Base-by-base conservation (phyloP, 2,329 filamentous ascomycete genomes). In the Ophiostoma triangulosporum region DNA sequence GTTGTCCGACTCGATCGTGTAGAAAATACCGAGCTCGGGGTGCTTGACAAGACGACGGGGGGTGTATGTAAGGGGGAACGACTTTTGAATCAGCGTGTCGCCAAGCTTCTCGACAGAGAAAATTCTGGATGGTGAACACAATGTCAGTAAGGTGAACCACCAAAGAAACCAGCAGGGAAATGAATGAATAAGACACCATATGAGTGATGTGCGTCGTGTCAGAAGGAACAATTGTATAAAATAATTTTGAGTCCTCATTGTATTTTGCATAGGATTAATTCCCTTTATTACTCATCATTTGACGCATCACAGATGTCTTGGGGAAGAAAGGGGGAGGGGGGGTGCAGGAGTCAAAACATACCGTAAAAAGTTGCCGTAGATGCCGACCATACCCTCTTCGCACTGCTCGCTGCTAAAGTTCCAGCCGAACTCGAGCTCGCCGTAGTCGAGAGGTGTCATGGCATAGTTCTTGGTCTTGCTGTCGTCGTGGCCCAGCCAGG, bases 371-470 rank as follows among this genome's bases (percentile, higher is more conserved):
- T 91, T 86, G 48, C 83, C 88, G 69, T 94, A 87, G 57, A 96
- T 91, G 56, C 89, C 90, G 52, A 96, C 91, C 75, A 96, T 91
- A 54, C 90, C 90, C 69, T 96, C 87, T 43, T 86, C 82, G 62
- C 90, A 95, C 66, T 95, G 87, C 65, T 95, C 88, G 64, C 90
- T 95, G 66, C 87, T 91, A 65, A 98, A 97, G 62, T 93, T 95
- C 84, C 90, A 95, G 3, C 87, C 90, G 75, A 88, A 96, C 66
- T 95, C 89, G 27, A 98, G 78, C 38, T 85, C 83, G 52, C 84
- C 82, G 63, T 95, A 96, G 66, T 87, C 88, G 29, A 99, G 71
- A 0, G 94, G 93, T 1, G 91, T 96, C 60, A 97, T 83, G 69
- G 94, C 88, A 63, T 96, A 95, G 35, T 83, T 83, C 63, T 87